phyloP scores from a whole-genome alignment of 331 rosid species.

The Quercus tomentella region DNA sequence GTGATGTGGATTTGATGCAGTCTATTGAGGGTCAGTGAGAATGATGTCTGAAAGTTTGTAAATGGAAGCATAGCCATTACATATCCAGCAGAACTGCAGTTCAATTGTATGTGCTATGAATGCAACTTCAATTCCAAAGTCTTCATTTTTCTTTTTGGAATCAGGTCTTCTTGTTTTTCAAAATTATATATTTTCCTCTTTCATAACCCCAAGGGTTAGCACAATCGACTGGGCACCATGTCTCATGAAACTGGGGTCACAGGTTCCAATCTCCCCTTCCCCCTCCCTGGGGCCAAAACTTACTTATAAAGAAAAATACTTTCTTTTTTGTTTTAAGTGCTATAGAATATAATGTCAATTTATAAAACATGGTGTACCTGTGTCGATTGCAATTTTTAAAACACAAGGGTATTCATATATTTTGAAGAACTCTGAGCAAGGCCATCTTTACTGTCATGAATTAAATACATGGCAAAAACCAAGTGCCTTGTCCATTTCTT shows the following conservation, averaged over 20 bases:
- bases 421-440: neutral
- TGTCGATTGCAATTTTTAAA: neutral
- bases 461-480: neutral
- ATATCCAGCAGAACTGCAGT: neutral
- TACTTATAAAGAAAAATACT: neutral
- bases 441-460: neutral
- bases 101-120: neutral
- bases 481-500: neutral
- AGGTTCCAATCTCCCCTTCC: too few species aligned
- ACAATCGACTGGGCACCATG: too few species aligned
- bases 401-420: neutral
- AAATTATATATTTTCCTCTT: neutral
- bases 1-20: neutral
- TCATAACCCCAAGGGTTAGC: neutral
- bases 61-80: neutral
- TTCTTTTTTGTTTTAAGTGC: neutral
- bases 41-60: neutral
- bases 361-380: neutral
- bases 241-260: too few species aligned
- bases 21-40: neutral
- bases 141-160: too few species aligned
- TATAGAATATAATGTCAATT: neutral
- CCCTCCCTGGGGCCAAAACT: too few species aligned
- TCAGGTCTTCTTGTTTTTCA: too few species aligned
- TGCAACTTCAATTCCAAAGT: too few species aligned